Evolutionary conservation across 371 early-diverging fungal species (phyloP).

Genomic region (Conidiobolus incongruus): DNA sequence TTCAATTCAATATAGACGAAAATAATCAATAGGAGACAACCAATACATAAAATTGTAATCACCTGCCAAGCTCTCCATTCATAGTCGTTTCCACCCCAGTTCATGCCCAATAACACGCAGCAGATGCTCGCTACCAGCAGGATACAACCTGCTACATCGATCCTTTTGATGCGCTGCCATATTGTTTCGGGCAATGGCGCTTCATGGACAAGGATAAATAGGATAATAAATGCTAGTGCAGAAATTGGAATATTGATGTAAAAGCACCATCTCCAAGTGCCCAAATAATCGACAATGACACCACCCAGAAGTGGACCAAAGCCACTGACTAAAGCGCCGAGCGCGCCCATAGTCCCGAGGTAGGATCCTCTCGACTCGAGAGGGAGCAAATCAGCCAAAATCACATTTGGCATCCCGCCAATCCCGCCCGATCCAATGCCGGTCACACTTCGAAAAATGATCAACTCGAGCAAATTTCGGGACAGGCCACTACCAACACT

Average conservation of each 20-base stretch:
- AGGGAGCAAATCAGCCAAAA: constrained; percentile 32
- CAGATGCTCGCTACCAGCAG: not conserved
- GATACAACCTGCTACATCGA: not conserved
- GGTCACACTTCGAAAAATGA: constrained; percentile 42
- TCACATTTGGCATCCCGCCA: constrained; percentile 35
- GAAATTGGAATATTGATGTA: constrained; percentile 53
- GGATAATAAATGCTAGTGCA: constrained; percentile 21
- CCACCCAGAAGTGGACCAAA: constrained; percentile 56
- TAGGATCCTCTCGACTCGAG: not conserved
- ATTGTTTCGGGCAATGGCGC: too few relatives aligned
- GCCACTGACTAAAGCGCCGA: not conserved
- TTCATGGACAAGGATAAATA: constrained; percentile 19
- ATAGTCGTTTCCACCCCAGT: constrained; percentile 24
- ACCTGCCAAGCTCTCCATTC: constrained; percentile 23
- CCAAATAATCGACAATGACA: constrained; percentile 27
- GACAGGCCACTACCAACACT: constrained; percentile 30
- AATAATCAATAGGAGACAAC: constrained; percentile 31
- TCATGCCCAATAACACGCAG: constrained; percentile 2
- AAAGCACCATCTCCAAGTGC: constrained; percentile 36
- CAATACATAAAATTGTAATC: constrained; percentile 30
- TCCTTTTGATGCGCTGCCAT: constrained; percentile 8
- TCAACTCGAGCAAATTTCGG: constrained; percentile 23
- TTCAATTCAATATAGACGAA: constrained; percentile 31
- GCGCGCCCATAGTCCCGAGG: not conserved
- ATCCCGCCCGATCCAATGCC: constrained; percentile 71